Evolutionary conservation across 2,329 filamentous ascomycete genomes (phyloP), one percentile per base, ranked within the genome.

Genomic region (Xylaria digitata): DNA sequence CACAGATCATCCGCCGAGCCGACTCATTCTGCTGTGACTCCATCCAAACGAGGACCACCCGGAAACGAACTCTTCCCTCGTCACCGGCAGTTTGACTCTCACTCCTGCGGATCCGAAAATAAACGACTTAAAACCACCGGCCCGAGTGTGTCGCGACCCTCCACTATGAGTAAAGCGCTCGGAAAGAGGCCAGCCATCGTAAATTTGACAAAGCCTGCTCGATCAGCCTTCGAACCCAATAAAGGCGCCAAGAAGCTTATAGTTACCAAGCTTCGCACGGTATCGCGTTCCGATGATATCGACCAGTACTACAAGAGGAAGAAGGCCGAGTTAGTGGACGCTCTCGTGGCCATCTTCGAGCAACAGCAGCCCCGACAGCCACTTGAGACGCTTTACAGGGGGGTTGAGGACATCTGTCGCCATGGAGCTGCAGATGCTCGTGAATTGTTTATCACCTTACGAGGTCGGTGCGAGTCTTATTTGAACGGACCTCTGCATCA

Each of bases 401-500:
- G 92, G 4, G 93, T 97, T 1, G 96, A 99, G 83, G 94, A 97
- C 76, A 85, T 97, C 11, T 99, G 96, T 78, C 87, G 93, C 60
- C 91, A 92, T 73, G 92, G 90, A 1, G 87, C 89, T 73, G 91
- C 92, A 1, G 87, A 89, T 73, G 91, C 92, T 1, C 84, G 86
- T 19, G 85, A 88, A 61, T 80, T 97, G 61, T 92, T 90, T 73
- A 82, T 86, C 46, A 85, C 87, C 75, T 82, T 98, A 55, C 86
- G 88, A 70, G 81, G 83, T 11, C 86, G 87, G 70, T 93, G 91
- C 75, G 89, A 90, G 66, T 80, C 78, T 15, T 90, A 96, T 79
- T 82, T 98, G 68, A 85, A 86, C 65, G 82, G 82, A 13, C 82
- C 83, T 5, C 82, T 97, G 64, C 78, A 89, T 58, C 83, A 84